phyloP scores from a whole-genome alignment of 2,329 filamentous ascomycete genomes.

The Penicillium fuscoglaucum region DNA sequence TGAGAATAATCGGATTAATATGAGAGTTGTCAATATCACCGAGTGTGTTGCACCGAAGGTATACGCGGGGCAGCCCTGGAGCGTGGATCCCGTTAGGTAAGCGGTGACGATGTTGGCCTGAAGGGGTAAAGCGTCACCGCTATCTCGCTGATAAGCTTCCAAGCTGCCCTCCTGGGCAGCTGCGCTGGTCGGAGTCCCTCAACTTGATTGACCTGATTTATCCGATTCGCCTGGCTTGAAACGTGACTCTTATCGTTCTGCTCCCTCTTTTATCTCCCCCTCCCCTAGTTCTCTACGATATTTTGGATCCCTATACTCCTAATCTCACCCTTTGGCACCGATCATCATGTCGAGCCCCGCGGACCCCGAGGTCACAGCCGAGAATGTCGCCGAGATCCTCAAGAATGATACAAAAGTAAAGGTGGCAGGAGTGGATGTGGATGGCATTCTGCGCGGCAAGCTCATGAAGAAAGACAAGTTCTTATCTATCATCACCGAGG shows the following conservation, averaged over 20 bases:
- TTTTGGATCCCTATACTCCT: neutral
- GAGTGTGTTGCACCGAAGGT: constrained; percentile 8
- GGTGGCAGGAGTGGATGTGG: constrained; percentile 81
- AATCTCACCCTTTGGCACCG: neutral
- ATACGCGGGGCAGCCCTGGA: constrained; percentile 18
- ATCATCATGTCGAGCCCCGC: constrained; percentile 15
- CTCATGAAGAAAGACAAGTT: constrained; percentile 93
- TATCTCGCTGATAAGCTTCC: constrained; percentile 9
- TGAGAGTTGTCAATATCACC: neutral
- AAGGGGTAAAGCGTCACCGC: constrained; percentile 9
- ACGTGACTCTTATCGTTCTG: neutral
- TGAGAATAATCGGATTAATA: constrained; percentile 7
- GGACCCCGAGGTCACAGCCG: constrained; percentile 50
- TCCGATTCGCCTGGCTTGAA: neutral
- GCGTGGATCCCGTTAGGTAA: constrained; percentile 18
- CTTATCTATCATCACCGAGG: constrained; percentile 72
- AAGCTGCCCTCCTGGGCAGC: neutral
- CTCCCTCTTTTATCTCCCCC: neutral
- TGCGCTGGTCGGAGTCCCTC: neutral
- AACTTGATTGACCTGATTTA: neutral
- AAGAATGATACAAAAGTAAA: constrained; percentile 76
- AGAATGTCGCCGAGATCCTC: constrained; percentile 66
- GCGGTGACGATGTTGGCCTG: constrained; percentile 14
- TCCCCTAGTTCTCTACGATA: neutral
- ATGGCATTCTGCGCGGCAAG: constrained; percentile 85